Evolutionary conservation across 305 asterid species (phyloP), one percentile per base, ranked within the genome.

Genomic region (Plantago lanceolata): DNA sequence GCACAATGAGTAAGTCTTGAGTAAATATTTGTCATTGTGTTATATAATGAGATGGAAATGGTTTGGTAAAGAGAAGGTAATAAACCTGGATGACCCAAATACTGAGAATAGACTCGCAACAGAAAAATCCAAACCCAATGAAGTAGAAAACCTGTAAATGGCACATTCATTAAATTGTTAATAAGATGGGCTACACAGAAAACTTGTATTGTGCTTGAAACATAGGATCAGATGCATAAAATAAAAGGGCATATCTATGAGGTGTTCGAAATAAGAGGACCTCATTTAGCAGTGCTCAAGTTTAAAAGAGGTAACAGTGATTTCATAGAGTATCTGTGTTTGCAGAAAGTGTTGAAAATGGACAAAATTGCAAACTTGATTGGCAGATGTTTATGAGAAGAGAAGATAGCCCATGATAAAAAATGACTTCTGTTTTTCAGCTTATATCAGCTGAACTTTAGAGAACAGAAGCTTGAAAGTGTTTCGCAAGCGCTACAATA

Each of bases 81-180:
- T 29, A 3, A 57, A 89, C 96, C 98, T 92, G 98, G 72, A 93
- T 85, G 73, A 93, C 99, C 97, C 99, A 93, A 53, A 93, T 53
- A 84, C 95, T 93, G 67, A 93, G 85, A 44, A 87, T 80, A 14
- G 97, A 82, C 71, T 93, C 99, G 5, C 87, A 76, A 73, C 95
- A 83, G 85, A 93, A 90, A 13, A 93, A 78, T 24, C 92, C 96
- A n/a, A 93, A 93, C 17, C 97, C 99, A 48, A 93, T 82, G 80
- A 93, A 93, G 82, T 93, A 93, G 88, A 93, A 93, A 66, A 90
- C 49, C 99, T 93, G 75, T 33, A 55, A 14, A 21, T 19, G 3
- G 5, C 17, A 53, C 20, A 47, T 26, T 47, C 62, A 24, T 24
- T 24, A 24, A 31, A 15, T 68, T 19, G 18, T 29, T 15, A 6